Conservation (phyloP, 352 stramenopile genomes). For the Paralagenidium karlingii region DNA sequence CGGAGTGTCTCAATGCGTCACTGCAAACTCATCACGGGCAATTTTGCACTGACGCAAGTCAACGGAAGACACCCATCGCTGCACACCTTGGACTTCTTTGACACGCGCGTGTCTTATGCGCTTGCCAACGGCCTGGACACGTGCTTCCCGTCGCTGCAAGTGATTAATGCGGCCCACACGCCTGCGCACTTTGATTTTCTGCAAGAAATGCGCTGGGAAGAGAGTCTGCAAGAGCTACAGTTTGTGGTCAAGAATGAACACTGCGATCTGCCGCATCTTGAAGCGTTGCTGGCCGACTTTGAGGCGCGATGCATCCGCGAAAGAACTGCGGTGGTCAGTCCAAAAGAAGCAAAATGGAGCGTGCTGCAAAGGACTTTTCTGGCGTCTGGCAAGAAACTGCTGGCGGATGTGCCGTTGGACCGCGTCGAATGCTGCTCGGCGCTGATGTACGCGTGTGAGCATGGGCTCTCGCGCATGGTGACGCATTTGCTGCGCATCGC, state of each 20-base stretch:
- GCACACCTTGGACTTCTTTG: conserved; percentile 34
- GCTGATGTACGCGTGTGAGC: conserved; percentile 48
- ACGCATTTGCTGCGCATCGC: conserved; percentile 18
- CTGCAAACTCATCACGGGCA: conserved; percentile 62
- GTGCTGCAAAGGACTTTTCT: conserved; percentile 43
- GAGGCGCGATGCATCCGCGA: too few species aligned
- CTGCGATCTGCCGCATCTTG: conserved; percentile 39
- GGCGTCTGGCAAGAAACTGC: conserved; percentile 8
- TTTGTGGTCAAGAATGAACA: conserved; percentile 47
- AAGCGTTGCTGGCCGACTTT: conserved; percentile 43
- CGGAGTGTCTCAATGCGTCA: conserved; percentile 49
- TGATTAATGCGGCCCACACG: conserved; percentile 51
- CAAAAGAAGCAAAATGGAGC: conserved; percentile 1
- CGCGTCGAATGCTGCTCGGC: conserved; percentile 22
- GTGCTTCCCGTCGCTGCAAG: conserved; percentile 45
- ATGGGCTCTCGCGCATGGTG: conserved; percentile 31
- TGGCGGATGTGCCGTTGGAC: conserved; percentile 51
- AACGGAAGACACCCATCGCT: conserved; percentile 51
- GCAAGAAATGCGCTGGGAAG: conserved; percentile 17
- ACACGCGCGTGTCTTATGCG: conserved; percentile 33
- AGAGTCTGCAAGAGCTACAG: conserved; percentile 32
- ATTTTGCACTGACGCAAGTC: conserved; percentile 23
- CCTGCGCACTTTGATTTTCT: conserved; percentile 59
- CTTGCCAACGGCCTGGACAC: conserved; percentile 36
- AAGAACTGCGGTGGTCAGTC: too few species aligned